Percentiles rank a stretch among this genome's conserved stretches.
These are phyloP conservation scores for Phaeosphaeriaceae sp. DNA, from an alignment of 2,329 filamentous ascomycete genomes.

Conservation along the genomic window DNA sequence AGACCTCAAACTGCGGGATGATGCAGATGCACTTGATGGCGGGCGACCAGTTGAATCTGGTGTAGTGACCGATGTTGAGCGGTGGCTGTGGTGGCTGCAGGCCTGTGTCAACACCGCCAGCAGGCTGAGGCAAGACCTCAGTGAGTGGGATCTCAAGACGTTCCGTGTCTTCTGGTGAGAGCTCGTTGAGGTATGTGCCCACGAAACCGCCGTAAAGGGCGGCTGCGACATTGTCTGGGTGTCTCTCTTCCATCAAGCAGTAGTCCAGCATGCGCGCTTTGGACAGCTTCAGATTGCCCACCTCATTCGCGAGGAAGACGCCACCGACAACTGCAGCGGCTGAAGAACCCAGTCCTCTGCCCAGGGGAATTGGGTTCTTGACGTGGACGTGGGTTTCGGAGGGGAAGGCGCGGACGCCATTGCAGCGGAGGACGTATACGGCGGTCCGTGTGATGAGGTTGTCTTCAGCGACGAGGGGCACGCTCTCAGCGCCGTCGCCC, in stretches of 20 bases:
- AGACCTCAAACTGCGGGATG: constrained; percentile 93
- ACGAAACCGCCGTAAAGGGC: constrained; percentile 96
- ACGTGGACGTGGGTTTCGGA: constrained; percentile 87
- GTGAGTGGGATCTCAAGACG: constrained; percentile 92
- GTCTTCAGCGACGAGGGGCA: constrained; percentile 81
- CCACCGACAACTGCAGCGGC: constrained; percentile 95
- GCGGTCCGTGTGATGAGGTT: constrained; percentile 96
- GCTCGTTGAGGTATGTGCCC: constrained; percentile 92
- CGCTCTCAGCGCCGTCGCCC: constrained; percentile 78
- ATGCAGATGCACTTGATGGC: constrained; percentile 98
- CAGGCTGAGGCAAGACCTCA: constrained; percentile 89
- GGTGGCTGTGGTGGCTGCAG: constrained; percentile 88
- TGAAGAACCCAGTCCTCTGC: constrained; percentile 91
- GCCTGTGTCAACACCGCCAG: constrained; percentile 90
- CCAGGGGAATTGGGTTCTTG: constrained; percentile 92
- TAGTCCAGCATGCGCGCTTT: constrained; percentile 91
- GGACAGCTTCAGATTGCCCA: constrained; percentile 78
- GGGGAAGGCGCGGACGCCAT: constrained; percentile 85
- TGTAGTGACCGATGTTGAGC: constrained; percentile 90
- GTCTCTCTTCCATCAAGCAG: constrained; percentile 88
- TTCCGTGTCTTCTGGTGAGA: constrained; percentile 86
- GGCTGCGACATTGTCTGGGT: constrained; percentile 73
- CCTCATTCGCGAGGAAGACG: constrained; percentile 90
- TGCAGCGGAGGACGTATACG: constrained; percentile 92
- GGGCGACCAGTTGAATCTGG: constrained; percentile 91